Evolutionary conservation across 179 eudicot species (phyloP).

Genomic region (Spergularia azorica): DNA sequence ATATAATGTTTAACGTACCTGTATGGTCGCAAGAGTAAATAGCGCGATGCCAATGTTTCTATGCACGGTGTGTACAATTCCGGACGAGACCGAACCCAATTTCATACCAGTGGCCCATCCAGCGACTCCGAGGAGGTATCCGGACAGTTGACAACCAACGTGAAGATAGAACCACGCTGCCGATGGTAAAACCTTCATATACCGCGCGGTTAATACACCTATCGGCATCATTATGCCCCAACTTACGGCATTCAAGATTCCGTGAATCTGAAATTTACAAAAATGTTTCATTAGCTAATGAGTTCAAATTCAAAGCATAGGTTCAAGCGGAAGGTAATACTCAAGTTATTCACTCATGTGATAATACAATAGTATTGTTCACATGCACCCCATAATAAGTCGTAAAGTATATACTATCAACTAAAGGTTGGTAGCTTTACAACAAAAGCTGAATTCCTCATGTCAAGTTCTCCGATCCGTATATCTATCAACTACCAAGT

Average conservation of each 20-base stretch:
- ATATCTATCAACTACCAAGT: too few species aligned
- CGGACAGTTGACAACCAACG: slow-evolving; percentile 52
- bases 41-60: slow-evolving; percentile 56
- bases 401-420: not conserved
- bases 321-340: slow-evolving; percentile 16
- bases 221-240: slow-evolving; percentile 74
- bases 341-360: too few species aligned
- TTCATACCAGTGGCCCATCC: slow-evolving; percentile 68
- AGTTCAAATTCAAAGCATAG: slow-evolving; percentile 27
- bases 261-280: slow-evolving; percentile 47
- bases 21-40: slow-evolving; percentile 56
- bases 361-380: too few species aligned
- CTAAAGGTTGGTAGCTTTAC: too few species aligned
- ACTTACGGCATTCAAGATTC: slow-evolving; percentile 54
- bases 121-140: slow-evolving; percentile 53
- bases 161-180: slow-evolving; percentile 78
- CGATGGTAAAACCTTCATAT: slow-evolving; percentile 45
- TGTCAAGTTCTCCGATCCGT: too few species aligned
- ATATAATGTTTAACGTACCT: slow-evolving; percentile 37
- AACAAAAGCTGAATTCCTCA: too few species aligned
- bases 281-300: not conserved
- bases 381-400: not conserved
- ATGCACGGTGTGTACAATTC: slow-evolving; percentile 38
- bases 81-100: slow-evolving; percentile 42
- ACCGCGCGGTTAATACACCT: slow-evolving; percentile 56